Evolutionary conservation across 2,329 filamentous ascomycete species (phyloP).

Genomic region (Trichoderma atroviride): DNA sequence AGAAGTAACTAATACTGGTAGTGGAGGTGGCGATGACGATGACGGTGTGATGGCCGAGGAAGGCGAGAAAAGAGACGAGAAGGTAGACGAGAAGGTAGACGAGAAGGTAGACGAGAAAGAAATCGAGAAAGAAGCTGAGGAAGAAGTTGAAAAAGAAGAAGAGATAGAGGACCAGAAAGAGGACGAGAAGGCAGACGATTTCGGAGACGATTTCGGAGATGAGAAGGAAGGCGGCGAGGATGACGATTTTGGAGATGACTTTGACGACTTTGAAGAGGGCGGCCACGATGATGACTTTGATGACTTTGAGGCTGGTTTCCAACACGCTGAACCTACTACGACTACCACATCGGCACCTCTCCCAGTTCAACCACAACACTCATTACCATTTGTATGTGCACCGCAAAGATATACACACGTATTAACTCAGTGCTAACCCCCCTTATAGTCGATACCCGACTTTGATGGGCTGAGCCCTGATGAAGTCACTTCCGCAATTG

Average conservation of each 20-base stretch:
- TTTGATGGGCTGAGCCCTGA: conserved; percentile 64
- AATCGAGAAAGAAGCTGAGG: conserved; percentile 34
- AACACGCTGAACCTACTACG: conserved; percentile 49
- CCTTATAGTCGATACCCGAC: conserved; percentile 64
- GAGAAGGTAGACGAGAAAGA: not conserved
- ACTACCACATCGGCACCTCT: conserved; percentile 38
- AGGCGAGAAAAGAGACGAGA: not conserved
- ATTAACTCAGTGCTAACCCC: not conserved
- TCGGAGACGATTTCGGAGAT: conserved; percentile 61
- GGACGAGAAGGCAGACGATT: conserved; percentile 44
- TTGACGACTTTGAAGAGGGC: conserved; percentile 65
- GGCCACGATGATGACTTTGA: conserved; percentile 61
- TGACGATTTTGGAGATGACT: conserved; percentile 61
- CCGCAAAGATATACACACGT: no score
- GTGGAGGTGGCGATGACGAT: not conserved
- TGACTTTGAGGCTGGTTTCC: conserved; percentile 74
- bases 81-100: no score
- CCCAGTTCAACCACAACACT: conserved; percentile 38
- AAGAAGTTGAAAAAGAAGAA: conserved; percentile 33
- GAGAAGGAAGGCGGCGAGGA: conserved; percentile 46
- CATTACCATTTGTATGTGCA: conserved; percentile 50
- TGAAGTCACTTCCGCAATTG: conserved; percentile 62
- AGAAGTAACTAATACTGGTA: conserved; percentile 28
- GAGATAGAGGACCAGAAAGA: not conserved
- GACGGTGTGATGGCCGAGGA: not conserved